A percentile compares a stretch with the other conserved stretches of the same genome.
These are phyloP conservation scores for Globisporangium uncinulatum DNA, from an alignment of 352 stramenopile genomes.

Conservation along the genomic window DNA sequence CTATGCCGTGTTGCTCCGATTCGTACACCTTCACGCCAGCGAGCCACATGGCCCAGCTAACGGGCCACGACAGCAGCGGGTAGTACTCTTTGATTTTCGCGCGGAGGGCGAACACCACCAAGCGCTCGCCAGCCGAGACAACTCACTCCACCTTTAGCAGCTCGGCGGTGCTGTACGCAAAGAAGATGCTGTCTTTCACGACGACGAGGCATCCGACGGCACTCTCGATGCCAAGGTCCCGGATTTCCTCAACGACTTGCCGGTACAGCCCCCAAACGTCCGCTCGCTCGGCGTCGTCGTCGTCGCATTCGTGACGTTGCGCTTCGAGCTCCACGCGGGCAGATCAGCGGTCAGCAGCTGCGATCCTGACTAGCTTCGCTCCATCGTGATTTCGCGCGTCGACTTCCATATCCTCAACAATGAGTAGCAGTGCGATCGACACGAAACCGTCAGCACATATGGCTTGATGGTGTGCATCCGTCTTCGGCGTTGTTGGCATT, in stretches of 20 bases:
- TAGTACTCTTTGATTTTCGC: conserved; percentile 64
- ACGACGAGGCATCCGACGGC: conserved; percentile 50
- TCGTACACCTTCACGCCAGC: conserved; percentile 81
- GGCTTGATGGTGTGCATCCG: too few species aligned
- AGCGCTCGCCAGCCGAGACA: too few species aligned
- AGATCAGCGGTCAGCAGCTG: conserved; percentile 41
- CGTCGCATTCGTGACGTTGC: neutral
- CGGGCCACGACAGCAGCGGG: conserved; percentile 60
- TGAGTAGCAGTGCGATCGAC: too few species aligned
- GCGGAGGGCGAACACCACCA: too few species aligned
- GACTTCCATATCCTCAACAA: too few species aligned
- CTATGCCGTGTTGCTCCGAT: conserved; percentile 67
- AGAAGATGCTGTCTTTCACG: conserved; percentile 68
- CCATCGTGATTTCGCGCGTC: too few species aligned
- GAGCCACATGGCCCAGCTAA: conserved; percentile 28
- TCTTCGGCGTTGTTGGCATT: too few species aligned
- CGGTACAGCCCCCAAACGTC: conserved; percentile 24
- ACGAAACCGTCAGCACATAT: too few species aligned
- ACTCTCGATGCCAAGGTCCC: conserved; percentile 31
- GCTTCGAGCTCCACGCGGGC: conserved; percentile 25
- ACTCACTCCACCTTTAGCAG: conserved; percentile 55
- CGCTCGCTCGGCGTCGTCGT: conserved; percentile 14
- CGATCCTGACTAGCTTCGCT: too few species aligned
- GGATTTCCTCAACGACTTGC: conserved; percentile 31
- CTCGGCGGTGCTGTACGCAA: conserved; percentile 54